Evolutionary conservation across 1,284 basidiomycete genomes (phyloP).

Genomic region (Gastroboletus turbinatus): DNA sequence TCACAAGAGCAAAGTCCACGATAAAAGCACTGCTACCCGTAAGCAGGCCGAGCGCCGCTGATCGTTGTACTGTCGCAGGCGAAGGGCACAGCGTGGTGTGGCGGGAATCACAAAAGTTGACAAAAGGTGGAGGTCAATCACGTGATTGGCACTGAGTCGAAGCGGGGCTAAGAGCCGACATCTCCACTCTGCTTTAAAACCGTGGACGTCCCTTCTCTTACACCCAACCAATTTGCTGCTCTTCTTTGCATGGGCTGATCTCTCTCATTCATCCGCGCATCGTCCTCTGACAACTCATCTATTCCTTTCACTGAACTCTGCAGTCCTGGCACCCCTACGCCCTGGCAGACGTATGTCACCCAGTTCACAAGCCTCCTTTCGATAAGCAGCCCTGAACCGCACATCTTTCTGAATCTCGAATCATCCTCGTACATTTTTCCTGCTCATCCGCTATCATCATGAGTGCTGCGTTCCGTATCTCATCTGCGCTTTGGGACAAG

Average conservation of each 20-base stretch:
- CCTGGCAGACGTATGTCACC: slow-evolving; percentile 25
- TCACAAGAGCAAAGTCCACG: neutral
- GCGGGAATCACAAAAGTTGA: slow-evolving; percentile 5
- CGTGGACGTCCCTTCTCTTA: neutral
- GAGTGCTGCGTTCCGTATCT: slow-evolving; percentile 59
- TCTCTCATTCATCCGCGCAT: neutral
- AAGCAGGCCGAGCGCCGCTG: slow-evolving; percentile 5
- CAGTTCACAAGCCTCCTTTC: slow-evolving; percentile 7
- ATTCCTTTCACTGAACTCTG: neutral
- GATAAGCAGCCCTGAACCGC: slow-evolving; percentile 13
- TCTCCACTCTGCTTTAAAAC: slow-evolving; percentile 19
- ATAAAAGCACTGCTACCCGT: neutral
- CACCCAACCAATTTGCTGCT: neutral
- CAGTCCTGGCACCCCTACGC: slow-evolving; percentile 26
- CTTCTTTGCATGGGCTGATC: slow-evolving; percentile 23
- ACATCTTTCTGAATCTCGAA: neutral
- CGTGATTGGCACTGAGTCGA: slow-evolving; percentile 12
- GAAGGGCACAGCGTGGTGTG: neutral
- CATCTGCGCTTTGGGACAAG: slow-evolving; percentile 82
- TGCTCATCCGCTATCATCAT: slow-evolving; percentile 6
- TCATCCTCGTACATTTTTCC: neutral
- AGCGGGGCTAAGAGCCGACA: slow-evolving; percentile 18
- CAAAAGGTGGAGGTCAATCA: slow-evolving; percentile 1
- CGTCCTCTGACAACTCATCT: neutral
- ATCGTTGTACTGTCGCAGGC: neutral